Conservation (phyloP, 179 eudicot species). For the Carnegiea gigantea region DNA sequence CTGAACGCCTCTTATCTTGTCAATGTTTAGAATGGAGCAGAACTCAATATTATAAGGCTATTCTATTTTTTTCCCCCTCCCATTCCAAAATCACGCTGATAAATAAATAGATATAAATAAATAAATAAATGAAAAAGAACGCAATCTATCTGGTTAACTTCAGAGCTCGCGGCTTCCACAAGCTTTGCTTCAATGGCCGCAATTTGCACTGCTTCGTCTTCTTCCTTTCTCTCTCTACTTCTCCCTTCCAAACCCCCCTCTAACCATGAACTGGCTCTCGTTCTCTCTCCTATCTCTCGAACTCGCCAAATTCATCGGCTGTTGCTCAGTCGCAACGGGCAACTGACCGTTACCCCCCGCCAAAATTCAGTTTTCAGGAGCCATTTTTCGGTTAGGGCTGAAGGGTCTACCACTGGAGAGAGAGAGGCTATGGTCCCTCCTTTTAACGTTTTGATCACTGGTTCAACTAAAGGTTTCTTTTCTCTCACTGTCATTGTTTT, state of each 20-base stretch:
- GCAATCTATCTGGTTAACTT: too few relatives aligned
- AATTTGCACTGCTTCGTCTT: not conserved
- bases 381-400: slow-evolving; percentile 14
- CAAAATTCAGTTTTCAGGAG: slow-evolving; percentile 3
- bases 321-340: slow-evolving; percentile 6
- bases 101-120: too few relatives aligned
- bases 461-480: slow-evolving; percentile 72
- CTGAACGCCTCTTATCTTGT: too few relatives aligned
- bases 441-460: slow-evolving; percentile 80
- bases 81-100: too few relatives aligned
- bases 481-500: not conserved
- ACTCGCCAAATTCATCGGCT: not conserved
- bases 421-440: slow-evolving; percentile 71
- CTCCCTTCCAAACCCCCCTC: not conserved
- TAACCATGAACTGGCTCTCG: not conserved
- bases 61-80: too few relatives aligned
- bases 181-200: slow-evolving; percentile 18
- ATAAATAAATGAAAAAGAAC: too few relatives aligned
- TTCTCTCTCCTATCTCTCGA: slow-evolving; percentile 16
- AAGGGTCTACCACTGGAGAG: slow-evolving; percentile 21
- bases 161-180: not conserved
- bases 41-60: too few relatives aligned
- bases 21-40: too few relatives aligned
- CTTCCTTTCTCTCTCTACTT: slow-evolving; percentile 3
- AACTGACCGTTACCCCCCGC: slow-evolving; percentile 17